Base-by-base conservation (phyloP, 2,329 filamentous ascomycete genomes). In the Hymenoscyphus occultus region DNA sequence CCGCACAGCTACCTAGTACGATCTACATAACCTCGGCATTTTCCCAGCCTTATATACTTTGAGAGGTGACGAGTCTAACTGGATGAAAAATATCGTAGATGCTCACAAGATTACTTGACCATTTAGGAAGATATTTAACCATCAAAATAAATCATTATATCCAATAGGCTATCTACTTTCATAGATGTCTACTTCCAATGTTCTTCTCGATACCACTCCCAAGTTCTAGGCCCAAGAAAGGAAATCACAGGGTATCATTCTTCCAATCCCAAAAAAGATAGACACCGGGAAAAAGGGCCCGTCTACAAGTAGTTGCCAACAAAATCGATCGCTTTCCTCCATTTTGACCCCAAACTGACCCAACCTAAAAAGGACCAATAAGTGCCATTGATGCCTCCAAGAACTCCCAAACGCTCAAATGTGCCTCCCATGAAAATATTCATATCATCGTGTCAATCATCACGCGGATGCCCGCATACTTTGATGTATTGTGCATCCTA, bases 401-500 rank as follows among this genome's bases (percentile, higher is more conserved):
- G 19, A 51, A 51, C 45, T 51, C 45, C 45, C 10, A 51, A 51
- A 51, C 22, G 45, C 45, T 22, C 9, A 51, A 51, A 51, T 10
- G 22, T n/a, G 45, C 19, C 45, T 51, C 45, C 16, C n/a, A 51
- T 22, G 22, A 51, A 22, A 22, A 7, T 19, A 22, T 22, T 35
- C 32, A 35, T 35, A 35, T 35, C 32, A 35, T 35, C 32, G 32
- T 35, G 7, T 35, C 32, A 35, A 22, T 22, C 45, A 51, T 51
- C 9, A 51, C 10, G n/a, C 19, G 9, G 45, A 22, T 51, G n/a
- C 45, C 45, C 10, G 6, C 45, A 51, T 51, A 22, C 45, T 19
- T 19, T 51, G 45, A 16, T 51, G 45, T 51, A 83, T 87, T 51
- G 77, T 86, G 63, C 84, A 87, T 5, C 84, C 84, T 9, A 85